A percentile compares a stretch with the other conserved stretches of the same genome.
phyloP scores from a whole-genome alignment of 1,284 basidiomycete genomes.

The Tilletiopsis washingtonensis region DNA sequence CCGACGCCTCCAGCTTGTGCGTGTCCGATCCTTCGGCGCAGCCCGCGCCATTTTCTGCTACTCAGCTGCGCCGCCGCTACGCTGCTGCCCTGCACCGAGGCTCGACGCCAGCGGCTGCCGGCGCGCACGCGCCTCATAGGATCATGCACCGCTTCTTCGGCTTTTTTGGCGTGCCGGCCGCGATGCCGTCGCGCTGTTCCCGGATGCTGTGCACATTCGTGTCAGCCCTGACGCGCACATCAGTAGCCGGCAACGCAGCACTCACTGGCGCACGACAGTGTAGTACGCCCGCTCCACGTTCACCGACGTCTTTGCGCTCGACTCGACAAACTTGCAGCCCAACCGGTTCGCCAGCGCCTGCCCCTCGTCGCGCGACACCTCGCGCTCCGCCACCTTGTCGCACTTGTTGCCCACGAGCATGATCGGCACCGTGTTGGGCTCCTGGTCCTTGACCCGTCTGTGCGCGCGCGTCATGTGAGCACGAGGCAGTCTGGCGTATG shows the following conservation, averaged over 20 bases:
- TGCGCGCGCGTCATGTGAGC: neutral
- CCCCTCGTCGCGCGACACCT: conserved; percentile 49
- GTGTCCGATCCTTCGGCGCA: too few relatives aligned
- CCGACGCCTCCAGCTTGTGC: too few relatives aligned
- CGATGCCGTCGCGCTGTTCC: conserved; percentile 34
- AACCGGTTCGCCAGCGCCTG: conserved; percentile 42
- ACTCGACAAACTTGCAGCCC: conserved; percentile 48
- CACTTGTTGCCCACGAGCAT: conserved; percentile 82
- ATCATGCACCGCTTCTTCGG: conserved; percentile 43
- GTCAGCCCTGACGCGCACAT: neutral
- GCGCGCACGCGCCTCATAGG: too few relatives aligned
- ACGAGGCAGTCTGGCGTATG: neutral
- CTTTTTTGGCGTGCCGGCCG: conserved; percentile 33
- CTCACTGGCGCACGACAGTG: conserved; percentile 31
- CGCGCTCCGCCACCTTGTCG: conserved; percentile 71
- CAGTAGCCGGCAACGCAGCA: neutral
- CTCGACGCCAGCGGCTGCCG: too few relatives aligned
- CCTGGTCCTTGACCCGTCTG: conserved; percentile 43
- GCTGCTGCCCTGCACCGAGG: too few relatives aligned
- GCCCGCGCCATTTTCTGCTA: too few relatives aligned
- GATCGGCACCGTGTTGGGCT: conserved; percentile 56
- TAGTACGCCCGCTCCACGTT: conserved; percentile 49
- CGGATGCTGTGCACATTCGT: conserved; percentile 23
- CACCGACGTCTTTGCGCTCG: conserved; percentile 48
- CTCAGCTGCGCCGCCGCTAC: too few relatives aligned